These are phyloP conservation scores for Fusarium nygamai DNA, from an alignment of 2,329 filamentous ascomycete genomes.

Conservation along the genomic window DNA sequence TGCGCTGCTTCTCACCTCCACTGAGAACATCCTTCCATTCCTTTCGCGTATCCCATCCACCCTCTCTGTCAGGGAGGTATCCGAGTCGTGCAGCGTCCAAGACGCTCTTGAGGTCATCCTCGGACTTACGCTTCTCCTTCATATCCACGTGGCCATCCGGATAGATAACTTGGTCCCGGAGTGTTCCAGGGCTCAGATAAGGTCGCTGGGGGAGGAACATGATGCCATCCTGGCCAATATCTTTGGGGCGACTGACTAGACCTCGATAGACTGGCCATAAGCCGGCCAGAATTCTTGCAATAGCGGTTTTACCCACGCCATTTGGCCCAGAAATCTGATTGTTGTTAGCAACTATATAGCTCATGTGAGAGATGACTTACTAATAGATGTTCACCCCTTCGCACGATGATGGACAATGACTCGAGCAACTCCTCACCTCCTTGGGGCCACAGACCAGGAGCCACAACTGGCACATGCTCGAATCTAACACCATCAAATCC, in stretches of 20 bases:
- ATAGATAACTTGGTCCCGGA: conserved; percentile 97
- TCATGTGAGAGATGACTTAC: conserved; percentile 48
- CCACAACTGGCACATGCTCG: conserved; percentile 92
- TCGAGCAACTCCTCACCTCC: conserved; percentile 93
- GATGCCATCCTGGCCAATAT: conserved; percentile 85
- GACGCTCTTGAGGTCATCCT: conserved; percentile 79
- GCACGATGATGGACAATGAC: conserved; percentile 87
- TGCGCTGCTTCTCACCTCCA: conserved; percentile 95
- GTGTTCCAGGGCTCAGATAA: conserved; percentile 89
- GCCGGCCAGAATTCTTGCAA: conserved; percentile 87
- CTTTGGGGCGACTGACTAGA: conserved; percentile 86
- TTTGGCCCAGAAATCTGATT: conserved; percentile 86
- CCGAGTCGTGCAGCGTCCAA: conserved; percentile 87
- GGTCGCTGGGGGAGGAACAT: conserved; percentile 98
- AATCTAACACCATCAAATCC: conserved; percentile 95
- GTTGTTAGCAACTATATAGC: conserved; percentile 22
- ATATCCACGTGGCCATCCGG: conserved; percentile 95
- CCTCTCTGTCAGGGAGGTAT: conserved; percentile 90
- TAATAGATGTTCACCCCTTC: conserved; percentile 89
- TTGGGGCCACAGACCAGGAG: conserved; percentile 85
- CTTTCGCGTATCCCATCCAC: conserved; percentile 95
- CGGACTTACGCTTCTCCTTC: conserved; percentile 80
- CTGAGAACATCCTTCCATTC: conserved; percentile 99
- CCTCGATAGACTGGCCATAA: conserved; percentile 97
- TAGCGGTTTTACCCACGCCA: conserved; percentile 91